phyloP scores from a whole-genome alignment of 305 asterid genomes.

The Solanum hybrid region DNA sequence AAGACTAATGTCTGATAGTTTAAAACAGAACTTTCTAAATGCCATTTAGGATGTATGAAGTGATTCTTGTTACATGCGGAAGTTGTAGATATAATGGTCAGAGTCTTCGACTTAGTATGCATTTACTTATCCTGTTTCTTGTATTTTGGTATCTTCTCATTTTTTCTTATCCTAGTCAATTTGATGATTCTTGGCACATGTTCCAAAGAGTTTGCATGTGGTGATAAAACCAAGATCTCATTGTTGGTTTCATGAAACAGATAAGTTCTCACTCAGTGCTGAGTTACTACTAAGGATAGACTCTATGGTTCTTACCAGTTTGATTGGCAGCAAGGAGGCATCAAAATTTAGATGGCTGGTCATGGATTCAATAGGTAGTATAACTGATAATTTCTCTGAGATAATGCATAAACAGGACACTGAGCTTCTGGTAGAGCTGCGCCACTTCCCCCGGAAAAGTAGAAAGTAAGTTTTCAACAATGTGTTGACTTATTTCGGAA shows the following conservation, averaged over 20 bases:
- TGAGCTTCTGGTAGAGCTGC: conserved; percentile 57
- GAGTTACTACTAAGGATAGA: conserved; percentile 73
- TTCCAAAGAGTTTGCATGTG: background rate
- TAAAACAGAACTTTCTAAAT: background rate
- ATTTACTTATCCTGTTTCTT: background rate
- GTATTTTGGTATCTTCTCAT: background rate
- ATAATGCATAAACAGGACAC: conserved; percentile 35
- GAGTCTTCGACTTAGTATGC: background rate
- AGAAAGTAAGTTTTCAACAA: conserved; percentile 32
- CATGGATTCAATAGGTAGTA: conserved; percentile 41
- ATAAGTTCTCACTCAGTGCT: conserved; percentile 41
- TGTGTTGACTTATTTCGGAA: background rate
- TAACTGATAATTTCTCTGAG: conserved; percentile 35
- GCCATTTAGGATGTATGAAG: background rate
- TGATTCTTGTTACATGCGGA: background rate
- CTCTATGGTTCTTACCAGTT: conserved; percentile 62
- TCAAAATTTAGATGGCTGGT: conserved; percentile 52
- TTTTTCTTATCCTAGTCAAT: background rate
- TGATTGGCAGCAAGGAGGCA: conserved; percentile 58
- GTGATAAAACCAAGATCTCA: background rate
- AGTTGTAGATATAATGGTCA: background rate
- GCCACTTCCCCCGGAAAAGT: conserved; percentile 32
- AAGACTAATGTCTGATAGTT: background rate
- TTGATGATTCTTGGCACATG: background rate
- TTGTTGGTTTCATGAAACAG: conserved; percentile 22